These are phyloP conservation scores for Vanrija sp. DNA, from an alignment of 1,284 basidiomycete species.

Conservation along the genomic window DNA sequence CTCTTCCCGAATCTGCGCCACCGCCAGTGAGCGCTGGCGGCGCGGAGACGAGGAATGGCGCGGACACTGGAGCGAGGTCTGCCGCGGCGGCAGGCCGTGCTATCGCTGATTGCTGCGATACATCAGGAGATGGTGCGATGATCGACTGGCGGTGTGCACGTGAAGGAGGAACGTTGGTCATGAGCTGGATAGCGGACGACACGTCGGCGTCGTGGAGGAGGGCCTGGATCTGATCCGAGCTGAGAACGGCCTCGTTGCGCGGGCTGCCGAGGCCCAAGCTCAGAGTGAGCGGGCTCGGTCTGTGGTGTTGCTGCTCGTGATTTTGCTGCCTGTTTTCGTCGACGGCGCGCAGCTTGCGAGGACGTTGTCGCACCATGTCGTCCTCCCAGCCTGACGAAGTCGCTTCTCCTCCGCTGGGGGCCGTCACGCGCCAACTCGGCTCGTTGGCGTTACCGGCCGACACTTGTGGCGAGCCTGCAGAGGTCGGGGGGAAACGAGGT, in stretches of 20 bases:
- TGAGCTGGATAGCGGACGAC: slow-evolving; percentile 33
- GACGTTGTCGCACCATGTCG: too few relatives aligned
- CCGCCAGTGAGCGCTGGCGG: slow-evolving; percentile 32
- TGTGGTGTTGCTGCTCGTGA: neutral
- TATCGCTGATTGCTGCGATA: neutral
- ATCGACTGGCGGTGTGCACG: neutral
- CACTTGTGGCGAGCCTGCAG: too few relatives aligned
- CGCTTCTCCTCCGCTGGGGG: too few relatives aligned
- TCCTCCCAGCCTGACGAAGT: too few relatives aligned
- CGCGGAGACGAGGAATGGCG: slow-evolving; percentile 36
- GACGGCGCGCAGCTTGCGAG: too few relatives aligned
- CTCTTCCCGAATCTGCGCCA: slow-evolving; percentile 3
- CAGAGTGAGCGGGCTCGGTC: slow-evolving; percentile 19
- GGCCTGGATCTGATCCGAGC: slow-evolving; percentile 37
- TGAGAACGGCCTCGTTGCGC: slow-evolving; percentile 22
- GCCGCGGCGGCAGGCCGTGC: neutral
- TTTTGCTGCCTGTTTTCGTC: neutral
- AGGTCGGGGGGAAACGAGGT: too few relatives aligned
- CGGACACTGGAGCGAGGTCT: slow-evolving; percentile 1
- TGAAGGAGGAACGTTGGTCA: slow-evolving; percentile 5
- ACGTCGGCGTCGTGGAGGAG: slow-evolving; percentile 39
- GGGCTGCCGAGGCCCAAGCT: slow-evolving; percentile 31
- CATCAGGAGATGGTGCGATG: neutral
- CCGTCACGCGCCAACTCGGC: too few relatives aligned
- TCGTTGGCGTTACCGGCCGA: too few relatives aligned